phyloP scores from a whole-genome alignment of 495 filamentous ascomycete species.

The Aspergillus mulundensis region DNA sequence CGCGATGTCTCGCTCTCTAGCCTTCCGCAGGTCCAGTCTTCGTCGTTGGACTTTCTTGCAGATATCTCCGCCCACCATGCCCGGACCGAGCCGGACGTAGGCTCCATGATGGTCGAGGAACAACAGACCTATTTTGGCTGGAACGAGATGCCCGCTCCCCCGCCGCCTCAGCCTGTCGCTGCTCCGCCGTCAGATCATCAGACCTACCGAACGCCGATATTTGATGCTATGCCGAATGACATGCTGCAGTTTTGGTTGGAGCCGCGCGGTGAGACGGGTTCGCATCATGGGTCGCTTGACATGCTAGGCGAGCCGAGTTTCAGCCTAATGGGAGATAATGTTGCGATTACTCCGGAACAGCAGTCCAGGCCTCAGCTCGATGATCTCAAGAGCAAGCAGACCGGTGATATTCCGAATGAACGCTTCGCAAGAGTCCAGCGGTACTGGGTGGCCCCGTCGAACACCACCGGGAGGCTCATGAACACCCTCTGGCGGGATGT shows the following conservation, averaged over 20 bases:
- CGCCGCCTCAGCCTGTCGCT: neutral
- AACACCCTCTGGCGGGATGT: slow-evolving; percentile 47
- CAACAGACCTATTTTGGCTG: slow-evolving; percentile 34
- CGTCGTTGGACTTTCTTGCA: slow-evolving; percentile 38
- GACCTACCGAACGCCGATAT: slow-evolving; percentile 22
- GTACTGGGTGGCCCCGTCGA: slow-evolving; percentile 45
- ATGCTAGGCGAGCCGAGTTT: slow-evolving; percentile 29
- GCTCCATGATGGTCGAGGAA: slow-evolving; percentile 36
- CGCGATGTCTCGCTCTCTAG: slow-evolving; percentile 25
- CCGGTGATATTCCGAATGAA: slow-evolving; percentile 43
- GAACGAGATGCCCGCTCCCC: slow-evolving; percentile 26
- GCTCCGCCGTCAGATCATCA: slow-evolving; percentile 15
- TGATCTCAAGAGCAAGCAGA: slow-evolving; percentile 25
- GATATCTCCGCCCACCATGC: slow-evolving; percentile 38
- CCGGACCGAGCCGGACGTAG: slow-evolving; percentile 30
- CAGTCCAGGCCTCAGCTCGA: slow-evolving; percentile 27
- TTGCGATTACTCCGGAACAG: slow-evolving; percentile 21
- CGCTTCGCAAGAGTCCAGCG: slow-evolving; percentile 47
- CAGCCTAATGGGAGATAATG: slow-evolving; percentile 28
- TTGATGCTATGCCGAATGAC: slow-evolving; percentile 31
- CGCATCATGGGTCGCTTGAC: slow-evolving; percentile 36
- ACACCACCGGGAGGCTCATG: slow-evolving; percentile 43
- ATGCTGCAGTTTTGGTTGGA: slow-evolving; percentile 42
- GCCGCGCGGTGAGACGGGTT: slow-evolving; percentile 32
- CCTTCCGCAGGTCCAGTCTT: slow-evolving; percentile 20